Evolutionary conservation across 2,329 filamentous ascomycete species (phyloP).

Genomic region (Dactylella cylindrospora): DNA sequence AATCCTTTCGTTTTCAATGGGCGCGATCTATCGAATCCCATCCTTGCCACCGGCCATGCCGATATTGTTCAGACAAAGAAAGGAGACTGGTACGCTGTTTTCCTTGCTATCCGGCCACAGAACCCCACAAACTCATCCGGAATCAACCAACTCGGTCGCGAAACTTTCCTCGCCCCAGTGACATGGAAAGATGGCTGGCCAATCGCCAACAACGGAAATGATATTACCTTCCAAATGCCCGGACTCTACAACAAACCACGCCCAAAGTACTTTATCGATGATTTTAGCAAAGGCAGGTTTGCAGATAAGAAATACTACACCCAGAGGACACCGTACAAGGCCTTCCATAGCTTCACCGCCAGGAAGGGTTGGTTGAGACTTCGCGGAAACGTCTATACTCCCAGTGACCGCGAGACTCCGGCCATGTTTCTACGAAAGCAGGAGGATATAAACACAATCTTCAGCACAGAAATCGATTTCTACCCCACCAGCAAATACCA

Average conservation of each 20-base stretch:
- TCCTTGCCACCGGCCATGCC: constrained; percentile 58
- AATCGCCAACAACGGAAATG: constrained; percentile 56
- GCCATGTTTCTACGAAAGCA: constrained; percentile 62
- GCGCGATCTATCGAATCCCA: constrained; percentile 44
- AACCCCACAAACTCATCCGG: constrained; percentile 43
- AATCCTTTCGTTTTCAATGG: constrained; percentile 61
- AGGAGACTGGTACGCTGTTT: constrained; percentile 57
- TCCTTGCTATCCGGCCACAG: constrained; percentile 50
- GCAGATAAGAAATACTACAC: constrained; percentile 47
- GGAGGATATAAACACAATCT: constrained; percentile 44
- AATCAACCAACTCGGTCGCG: constrained; percentile 52
- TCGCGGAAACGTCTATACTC: constrained; percentile 58
- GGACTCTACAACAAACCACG: constrained; percentile 48
- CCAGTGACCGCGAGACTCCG: constrained; percentile 58
- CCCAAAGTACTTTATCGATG: constrained; percentile 51
- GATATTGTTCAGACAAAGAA: constrained; percentile 56
- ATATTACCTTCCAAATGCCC: constrained; percentile 53
- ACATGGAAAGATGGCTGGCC: constrained; percentile 59
- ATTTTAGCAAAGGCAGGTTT: constrained; percentile 50
- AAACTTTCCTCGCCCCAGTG: constrained; percentile 58
- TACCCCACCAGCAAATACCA: constrained; percentile 42
- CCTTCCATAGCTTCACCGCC: constrained; percentile 56
- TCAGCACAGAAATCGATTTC: constrained; percentile 46
- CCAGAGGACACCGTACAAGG: constrained; percentile 57
- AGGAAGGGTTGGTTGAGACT: constrained; percentile 56